phyloP scores from a whole-genome alignment of 495 filamentous ascomycete genomes.

The Aspergillus bridgeri region DNA sequence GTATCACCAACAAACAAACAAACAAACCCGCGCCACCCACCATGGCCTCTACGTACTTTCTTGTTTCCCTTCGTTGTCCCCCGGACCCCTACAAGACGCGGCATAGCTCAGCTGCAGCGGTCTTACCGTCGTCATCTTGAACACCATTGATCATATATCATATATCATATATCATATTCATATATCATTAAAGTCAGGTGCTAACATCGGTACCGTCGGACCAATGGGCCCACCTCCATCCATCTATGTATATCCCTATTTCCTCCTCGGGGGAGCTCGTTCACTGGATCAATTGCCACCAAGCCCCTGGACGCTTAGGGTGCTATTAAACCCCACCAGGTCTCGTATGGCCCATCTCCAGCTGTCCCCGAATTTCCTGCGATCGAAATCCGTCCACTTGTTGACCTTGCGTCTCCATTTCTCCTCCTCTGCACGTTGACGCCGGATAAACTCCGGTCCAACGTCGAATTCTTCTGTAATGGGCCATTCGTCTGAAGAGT shows the following conservation, averaged over 20 bases:
- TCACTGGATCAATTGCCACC: constrained; percentile 13
- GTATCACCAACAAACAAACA: no score
- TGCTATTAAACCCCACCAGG: constrained; percentile 32
- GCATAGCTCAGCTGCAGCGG: not conserved
- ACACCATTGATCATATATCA: no score
- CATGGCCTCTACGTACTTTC: no score
- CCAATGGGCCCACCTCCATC: not conserved
- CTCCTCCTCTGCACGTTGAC: constrained; percentile 87
- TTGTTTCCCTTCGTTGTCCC: no score
- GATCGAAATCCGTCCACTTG: constrained; percentile 62
- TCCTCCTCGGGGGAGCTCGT: not conserved
- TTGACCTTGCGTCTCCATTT: constrained; percentile 82
- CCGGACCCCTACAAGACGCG: not conserved
- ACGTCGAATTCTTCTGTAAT: constrained; percentile 97
- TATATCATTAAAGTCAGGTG: not conserved
- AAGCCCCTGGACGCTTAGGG: constrained; percentile 16
- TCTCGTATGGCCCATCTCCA: constrained; percentile 58
- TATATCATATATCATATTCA: no score
- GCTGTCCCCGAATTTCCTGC: constrained; percentile 36
- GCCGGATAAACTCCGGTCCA: constrained; percentile 85
- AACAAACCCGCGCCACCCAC: no score
- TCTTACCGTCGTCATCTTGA: not conserved
- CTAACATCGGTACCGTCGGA: not conserved
- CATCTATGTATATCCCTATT: not conserved
- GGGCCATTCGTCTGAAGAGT: constrained; percentile 66